Conservation (phyloP, 257 asterid genomes). For the Perilla frutescens region DNA sequence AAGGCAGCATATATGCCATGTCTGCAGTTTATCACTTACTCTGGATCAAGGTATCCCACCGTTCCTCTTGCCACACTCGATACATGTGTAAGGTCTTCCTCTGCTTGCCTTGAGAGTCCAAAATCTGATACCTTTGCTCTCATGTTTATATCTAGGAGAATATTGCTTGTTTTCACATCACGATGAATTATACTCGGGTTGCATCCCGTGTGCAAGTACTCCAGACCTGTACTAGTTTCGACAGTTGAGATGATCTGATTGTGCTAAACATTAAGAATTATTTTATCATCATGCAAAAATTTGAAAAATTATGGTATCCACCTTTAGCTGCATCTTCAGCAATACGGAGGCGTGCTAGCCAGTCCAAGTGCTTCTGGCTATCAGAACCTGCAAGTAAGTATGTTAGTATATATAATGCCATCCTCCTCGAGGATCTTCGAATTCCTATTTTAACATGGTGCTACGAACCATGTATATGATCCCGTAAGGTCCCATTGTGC, state of each 20-base stretch:
- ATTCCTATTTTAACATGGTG: background rate
- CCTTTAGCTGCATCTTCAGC: constrained; percentile 99
- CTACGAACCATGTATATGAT: constrained; percentile 72
- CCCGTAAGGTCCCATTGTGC: constrained; percentile 97
- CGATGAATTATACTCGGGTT: constrained; percentile 95
- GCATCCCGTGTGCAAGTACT: constrained; percentile 98
- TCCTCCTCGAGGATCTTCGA: constrained; percentile 14
- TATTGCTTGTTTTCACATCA: constrained; percentile 93
- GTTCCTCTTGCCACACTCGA: constrained; percentile 98
- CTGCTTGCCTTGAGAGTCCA: constrained; percentile 97
- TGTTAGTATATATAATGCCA: constrained; percentile 24
- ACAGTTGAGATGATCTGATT: background rate
- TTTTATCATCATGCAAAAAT: background rate
- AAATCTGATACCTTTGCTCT: constrained; percentile 98
- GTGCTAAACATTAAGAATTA: background rate
- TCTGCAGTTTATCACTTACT: constrained; percentile 52
- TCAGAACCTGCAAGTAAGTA: constrained; percentile 51
- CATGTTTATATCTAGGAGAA: constrained; percentile 89
- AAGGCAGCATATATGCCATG: no score
- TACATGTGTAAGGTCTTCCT: constrained; percentile 87
- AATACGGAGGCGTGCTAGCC: constrained; percentile 84
- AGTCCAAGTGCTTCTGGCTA: constrained; percentile 71
- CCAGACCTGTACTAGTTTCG: constrained; percentile 61
- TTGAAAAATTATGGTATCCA: constrained; percentile 23
- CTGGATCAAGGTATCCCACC: constrained; percentile 97